These are phyloP conservation scores for Meripilus lineatus DNA, from an alignment of 1,284 basidiomycete species.

Conservation along the genomic window DNA sequence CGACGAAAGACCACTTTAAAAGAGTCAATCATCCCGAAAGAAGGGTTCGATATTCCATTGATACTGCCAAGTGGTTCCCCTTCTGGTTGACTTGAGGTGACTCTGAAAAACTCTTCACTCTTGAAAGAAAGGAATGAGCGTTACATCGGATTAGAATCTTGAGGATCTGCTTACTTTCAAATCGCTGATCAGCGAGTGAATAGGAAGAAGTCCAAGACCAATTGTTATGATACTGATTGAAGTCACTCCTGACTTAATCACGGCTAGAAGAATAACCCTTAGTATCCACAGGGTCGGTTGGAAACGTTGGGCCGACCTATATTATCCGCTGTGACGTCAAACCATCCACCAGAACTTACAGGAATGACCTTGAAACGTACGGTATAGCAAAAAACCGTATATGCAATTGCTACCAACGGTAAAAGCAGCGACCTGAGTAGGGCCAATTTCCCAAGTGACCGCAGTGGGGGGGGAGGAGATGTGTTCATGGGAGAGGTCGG, in stretches of 20 bases:
- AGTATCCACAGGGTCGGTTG: too few relatives aligned
- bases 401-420: conserved; percentile 4
- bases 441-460: too few relatives aligned
- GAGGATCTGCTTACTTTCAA: too few relatives aligned
- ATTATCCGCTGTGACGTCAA: neutral
- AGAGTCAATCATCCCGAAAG: conserved; percentile 4
- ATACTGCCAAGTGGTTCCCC: conserved; percentile 1
- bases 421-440: neutral
- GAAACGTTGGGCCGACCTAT: too few relatives aligned
- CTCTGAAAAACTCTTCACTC: neutral
- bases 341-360: neutral
- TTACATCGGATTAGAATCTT: too few relatives aligned
- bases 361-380: neutral
- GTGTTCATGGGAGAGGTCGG: too few relatives aligned
- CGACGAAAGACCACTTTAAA: neutral
- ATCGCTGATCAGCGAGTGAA: conserved; percentile 3
- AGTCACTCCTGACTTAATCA: conserved; percentile 7
- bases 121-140: too few relatives aligned
- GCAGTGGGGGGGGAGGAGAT: too few relatives aligned
- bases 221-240: conserved; percentile 7
- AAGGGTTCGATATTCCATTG: conserved; percentile 2
- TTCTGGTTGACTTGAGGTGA: neutral
- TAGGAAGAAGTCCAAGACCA: conserved; percentile 2
- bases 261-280: too few relatives aligned
- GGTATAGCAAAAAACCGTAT: conserved; percentile 4